Percentiles rank a stretch among this genome's conserved stretches.
Conservation (phyloP, 2,329 filamentous ascomycete species). For the Xylariaceae sp. region DNA sequence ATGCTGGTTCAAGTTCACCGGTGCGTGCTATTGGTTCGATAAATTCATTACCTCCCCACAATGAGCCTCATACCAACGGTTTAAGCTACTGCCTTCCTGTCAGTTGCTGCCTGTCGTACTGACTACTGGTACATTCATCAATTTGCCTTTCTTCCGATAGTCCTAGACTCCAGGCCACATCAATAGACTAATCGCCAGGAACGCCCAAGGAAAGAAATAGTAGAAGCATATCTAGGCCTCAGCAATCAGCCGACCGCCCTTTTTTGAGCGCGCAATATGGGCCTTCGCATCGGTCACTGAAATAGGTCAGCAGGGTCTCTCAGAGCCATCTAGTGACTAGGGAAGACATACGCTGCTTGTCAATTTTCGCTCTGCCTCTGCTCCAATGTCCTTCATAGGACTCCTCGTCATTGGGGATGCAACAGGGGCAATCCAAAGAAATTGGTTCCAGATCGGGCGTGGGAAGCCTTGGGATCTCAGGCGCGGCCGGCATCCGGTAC, state of each 20-base stretch:
- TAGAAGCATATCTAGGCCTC: slow-evolving; percentile 5
- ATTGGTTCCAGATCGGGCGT: slow-evolving; percentile 20
- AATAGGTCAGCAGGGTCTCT: slow-evolving; percentile 9
- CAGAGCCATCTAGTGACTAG: not conserved
- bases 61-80: too few relatives aligned
- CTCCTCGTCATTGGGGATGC: slow-evolving; percentile 4
- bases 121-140: not conserved
- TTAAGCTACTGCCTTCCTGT: too few relatives aligned
- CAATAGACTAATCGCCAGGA: not conserved
- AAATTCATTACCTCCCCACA: too few relatives aligned
- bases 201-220: not conserved
- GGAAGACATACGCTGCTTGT: slow-evolving; percentile 17
- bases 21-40: too few relatives aligned
- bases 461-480: slow-evolving; percentile 21
- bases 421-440: slow-evolving; percentile 18
- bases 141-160: too few relatives aligned
- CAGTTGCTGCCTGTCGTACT: not conserved
- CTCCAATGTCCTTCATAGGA: slow-evolving; percentile 2
- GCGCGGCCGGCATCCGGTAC: slow-evolving; percentile 14
- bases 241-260: slow-evolving; percentile 10
- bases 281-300: slow-evolving; percentile 19
- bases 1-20: too few relatives aligned
- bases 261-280: slow-evolving; percentile 16
- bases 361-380: slow-evolving; percentile 19
- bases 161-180: not conserved